phyloP scores from a whole-genome alignment of 306 rosid species.

The Dalbergia oliveri region DNA sequence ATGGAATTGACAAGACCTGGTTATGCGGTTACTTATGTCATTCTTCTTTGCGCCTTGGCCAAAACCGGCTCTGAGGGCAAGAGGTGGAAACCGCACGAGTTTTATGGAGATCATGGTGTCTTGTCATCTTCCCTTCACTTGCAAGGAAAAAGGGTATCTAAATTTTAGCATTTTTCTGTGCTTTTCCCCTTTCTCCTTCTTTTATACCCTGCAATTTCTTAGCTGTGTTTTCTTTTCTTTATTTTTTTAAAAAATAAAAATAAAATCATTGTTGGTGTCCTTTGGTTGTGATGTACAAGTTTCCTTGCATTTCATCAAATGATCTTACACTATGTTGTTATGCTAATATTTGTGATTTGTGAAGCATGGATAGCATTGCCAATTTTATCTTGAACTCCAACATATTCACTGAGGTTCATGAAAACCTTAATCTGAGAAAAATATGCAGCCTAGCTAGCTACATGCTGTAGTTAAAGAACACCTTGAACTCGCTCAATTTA shows the following conservation, averaged over 20 bases:
- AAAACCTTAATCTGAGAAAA: conserved; percentile 21
- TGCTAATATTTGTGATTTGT: neutral
- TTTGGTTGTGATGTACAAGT: neutral
- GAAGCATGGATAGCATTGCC: neutral
- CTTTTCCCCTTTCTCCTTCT: neutral
- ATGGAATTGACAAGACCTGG: conserved; percentile 63
- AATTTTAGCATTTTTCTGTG: neutral
- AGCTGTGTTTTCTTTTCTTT: neutral
- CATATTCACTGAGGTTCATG: neutral
- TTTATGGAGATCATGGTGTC: conserved; percentile 40
- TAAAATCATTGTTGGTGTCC: neutral
- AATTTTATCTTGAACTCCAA: conserved; percentile 15
- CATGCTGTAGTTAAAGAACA: conserved; percentile 12
- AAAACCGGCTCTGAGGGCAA: conserved; percentile 60
- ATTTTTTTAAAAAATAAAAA: neutral
- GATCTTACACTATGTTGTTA: neutral
- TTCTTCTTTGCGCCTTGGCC: conserved; percentile 64
- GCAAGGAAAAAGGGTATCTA: conserved; percentile 57
- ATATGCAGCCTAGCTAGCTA: neutral
- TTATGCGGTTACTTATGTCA: conserved; percentile 54
- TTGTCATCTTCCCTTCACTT: conserved; percentile 20
- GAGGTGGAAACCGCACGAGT: conserved; percentile 49
- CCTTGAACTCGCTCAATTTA: conserved; percentile 13
- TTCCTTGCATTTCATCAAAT: conserved; percentile 1
- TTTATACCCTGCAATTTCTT: neutral